Evolutionary conservation across 306 rosid genomes (phyloP).

Genomic region (Dryas octopetala): DNA sequence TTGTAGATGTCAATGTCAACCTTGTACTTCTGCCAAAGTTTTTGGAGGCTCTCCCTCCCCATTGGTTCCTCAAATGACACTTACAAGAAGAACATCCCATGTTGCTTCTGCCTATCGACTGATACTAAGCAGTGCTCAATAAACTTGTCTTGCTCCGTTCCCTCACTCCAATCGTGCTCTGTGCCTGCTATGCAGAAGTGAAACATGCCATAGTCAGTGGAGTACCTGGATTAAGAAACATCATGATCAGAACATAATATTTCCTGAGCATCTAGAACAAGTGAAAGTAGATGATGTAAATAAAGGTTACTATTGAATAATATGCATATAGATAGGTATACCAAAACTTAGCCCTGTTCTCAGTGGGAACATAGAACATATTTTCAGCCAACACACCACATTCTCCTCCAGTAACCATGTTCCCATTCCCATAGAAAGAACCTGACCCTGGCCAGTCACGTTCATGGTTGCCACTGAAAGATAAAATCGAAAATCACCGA

Average conservation of each 20-base stretch:
- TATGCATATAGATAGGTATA: conserved; percentile 14
- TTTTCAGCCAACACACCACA: conserved; percentile 83
- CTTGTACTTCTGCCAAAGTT: conserved; percentile 87
- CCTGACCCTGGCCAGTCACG: conserved; percentile 92
- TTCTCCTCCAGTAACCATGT: conserved; percentile 87
- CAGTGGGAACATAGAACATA: conserved; percentile 90
- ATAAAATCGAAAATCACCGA: conserved; percentile 19
- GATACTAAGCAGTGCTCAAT: conserved; percentile 81
- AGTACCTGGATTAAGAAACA: conserved; percentile 50
- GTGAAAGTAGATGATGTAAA: too few species aligned
- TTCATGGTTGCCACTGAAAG: conserved; percentile 88
- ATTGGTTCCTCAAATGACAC: conserved; percentile 86
- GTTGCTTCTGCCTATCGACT: conserved; percentile 82
- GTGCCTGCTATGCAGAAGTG: conserved; percentile 84
- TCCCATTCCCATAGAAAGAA: conserved; percentile 53
- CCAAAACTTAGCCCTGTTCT: conserved; percentile 85
- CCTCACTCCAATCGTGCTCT: conserved; percentile 90
- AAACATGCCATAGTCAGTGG: conserved; percentile 89
- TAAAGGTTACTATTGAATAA: too few species aligned
- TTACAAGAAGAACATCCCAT: conserved; percentile 69
- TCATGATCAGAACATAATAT: background rate
- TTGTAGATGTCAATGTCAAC: conserved; percentile 88
- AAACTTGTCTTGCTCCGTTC: conserved; percentile 74
- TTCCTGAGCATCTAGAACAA: too few species aligned
- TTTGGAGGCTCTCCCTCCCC: conserved; percentile 91